Conservation (phyloP, 306 rosid genomes). For the Cicer judaicum region DNA sequence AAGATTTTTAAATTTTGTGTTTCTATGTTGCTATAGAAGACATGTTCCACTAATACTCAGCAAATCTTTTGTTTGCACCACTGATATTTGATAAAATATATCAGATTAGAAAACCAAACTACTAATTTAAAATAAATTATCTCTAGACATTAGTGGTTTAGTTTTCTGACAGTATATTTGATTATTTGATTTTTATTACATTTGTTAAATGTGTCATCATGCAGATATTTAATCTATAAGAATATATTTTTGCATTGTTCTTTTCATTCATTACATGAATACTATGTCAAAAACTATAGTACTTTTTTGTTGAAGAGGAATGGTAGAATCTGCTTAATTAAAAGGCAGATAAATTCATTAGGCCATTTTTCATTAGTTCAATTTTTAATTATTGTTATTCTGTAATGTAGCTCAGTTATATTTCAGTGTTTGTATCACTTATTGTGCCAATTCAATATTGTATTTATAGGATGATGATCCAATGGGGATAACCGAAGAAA, state of each 20-base stretch:
- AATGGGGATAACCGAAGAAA: slow-evolving; percentile 66
- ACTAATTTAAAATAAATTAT: too few species aligned
- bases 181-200: background rate
- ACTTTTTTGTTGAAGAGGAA: background rate
- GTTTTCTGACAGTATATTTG: background rate
- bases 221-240: background rate
- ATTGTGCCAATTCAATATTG: slow-evolving; percentile 31
- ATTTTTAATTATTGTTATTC: too few species aligned
- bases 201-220: background rate
- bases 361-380: too few species aligned
- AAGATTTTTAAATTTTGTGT: slow-evolving; percentile 6
- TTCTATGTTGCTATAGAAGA: background rate
- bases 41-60: slow-evolving; percentile 22
- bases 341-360: too few species aligned
- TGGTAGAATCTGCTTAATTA: background rate
- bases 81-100: background rate
- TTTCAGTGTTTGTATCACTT: background rate
- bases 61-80: background rate
- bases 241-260: background rate
- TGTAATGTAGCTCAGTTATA: background rate
- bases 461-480: slow-evolving; percentile 62
- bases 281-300: slow-evolving; percentile 1
- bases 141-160: background rate
- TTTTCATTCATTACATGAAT: background rate
- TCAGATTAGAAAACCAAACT: background rate